These are phyloP conservation scores for Zizania latifolia DNA, from an alignment of 176 grass and related monocot genomes.

Conservation along the genomic window DNA sequence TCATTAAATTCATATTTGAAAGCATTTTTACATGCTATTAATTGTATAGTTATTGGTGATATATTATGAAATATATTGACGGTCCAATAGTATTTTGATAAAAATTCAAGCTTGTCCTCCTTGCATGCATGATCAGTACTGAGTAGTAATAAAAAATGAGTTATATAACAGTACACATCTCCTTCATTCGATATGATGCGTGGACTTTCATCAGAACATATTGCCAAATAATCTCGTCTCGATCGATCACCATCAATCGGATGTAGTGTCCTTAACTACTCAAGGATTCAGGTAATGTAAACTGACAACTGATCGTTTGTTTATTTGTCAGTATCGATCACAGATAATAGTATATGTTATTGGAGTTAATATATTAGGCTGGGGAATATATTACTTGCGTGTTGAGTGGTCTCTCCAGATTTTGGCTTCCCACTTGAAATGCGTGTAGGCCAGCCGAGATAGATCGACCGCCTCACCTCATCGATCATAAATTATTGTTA, in stretches of 20 bases:
- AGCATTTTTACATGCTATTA: too few relatives aligned
- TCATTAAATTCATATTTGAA: too few relatives aligned
- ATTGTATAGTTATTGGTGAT: too few relatives aligned
- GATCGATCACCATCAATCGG: not conserved
- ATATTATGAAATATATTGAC: too few relatives aligned
- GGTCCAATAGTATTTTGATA: too few relatives aligned
- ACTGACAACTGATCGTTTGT: not conserved
- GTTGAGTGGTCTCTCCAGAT: conserved; percentile 27
- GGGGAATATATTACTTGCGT: conserved; percentile 9
- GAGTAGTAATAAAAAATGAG: too few relatives aligned
- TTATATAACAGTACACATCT: too few relatives aligned
- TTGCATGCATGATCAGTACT: too few relatives aligned
- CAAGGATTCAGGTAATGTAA: not conserved
- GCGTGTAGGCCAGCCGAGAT: not conserved
- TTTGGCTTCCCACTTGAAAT: conserved; percentile 24
- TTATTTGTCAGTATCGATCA: conserved; percentile 16
- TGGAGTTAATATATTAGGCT: not conserved
- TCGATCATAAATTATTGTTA: conserved; percentile 22
- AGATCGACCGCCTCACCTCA: not conserved
- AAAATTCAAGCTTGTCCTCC: too few relatives aligned
- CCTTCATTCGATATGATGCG: not conserved
- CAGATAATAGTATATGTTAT: not conserved
- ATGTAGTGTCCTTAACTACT: not conserved
- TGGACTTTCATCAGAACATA: not conserved
- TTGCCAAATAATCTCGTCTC: not conserved